Evolutionary conservation across 2,329 filamentous ascomycete genomes (phyloP).

Genomic region (Sporothrix mexicana): DNA sequence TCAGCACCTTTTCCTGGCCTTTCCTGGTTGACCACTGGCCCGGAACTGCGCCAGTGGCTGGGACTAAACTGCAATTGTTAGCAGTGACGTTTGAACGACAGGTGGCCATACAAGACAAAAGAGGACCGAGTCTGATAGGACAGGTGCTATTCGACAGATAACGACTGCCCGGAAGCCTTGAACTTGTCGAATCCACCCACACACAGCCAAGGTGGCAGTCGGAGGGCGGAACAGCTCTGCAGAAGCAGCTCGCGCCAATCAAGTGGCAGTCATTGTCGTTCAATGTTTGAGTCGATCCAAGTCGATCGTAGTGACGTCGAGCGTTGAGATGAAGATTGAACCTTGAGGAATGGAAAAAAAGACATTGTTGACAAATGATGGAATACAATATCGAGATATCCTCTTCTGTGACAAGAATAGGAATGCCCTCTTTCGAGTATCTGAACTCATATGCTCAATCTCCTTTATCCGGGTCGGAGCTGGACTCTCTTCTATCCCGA

Average conservation of each 20-base stretch:
- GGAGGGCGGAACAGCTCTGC: not conserved
- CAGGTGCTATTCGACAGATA: constrained; percentile 1
- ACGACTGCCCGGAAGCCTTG: not conserved
- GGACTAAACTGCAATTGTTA: not conserved
- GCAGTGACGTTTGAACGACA: not conserved
- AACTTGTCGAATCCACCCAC: not conserved
- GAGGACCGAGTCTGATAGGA: not conserved
- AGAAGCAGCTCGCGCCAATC: not conserved
- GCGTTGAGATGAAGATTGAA: too few species aligned
- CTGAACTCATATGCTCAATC: not conserved
- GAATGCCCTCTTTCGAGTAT: not conserved
- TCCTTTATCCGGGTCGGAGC: not conserved
- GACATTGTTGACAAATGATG: too few species aligned
- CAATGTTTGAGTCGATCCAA: too few species aligned
- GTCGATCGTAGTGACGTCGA: not conserved
- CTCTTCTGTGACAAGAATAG: too few species aligned
- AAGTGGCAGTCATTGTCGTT: not conserved
- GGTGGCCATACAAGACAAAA: not conserved
- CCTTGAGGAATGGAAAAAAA: too few species aligned
- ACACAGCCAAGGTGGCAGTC: not conserved
- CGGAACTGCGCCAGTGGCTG: not conserved
- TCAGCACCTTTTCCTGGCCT: not conserved
- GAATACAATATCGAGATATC: too few species aligned
- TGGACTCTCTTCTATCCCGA: not conserved
- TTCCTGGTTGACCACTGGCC: not conserved